These are phyloP conservation scores for Begonia masoniana DNA, from an alignment of 306 rosid genomes.

Conservation along the genomic window DNA sequence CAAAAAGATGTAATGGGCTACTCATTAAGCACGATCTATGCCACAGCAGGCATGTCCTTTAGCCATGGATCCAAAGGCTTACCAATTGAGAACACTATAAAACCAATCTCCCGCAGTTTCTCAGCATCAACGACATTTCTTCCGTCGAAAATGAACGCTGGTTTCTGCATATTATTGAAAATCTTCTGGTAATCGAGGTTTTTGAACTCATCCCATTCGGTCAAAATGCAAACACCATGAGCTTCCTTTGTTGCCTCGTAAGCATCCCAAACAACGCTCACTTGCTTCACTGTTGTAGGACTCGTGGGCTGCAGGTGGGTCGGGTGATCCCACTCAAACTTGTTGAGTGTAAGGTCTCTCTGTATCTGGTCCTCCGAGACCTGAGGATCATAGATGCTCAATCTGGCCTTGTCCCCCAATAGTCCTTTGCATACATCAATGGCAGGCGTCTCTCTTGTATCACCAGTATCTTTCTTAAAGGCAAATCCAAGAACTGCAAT, in stretches of 20 bases:
- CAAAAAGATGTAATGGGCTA: too few relatives aligned
- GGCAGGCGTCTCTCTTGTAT: slow-evolving; percentile 87
- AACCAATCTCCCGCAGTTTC: slow-evolving; percentile 68
- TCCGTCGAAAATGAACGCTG: slow-evolving; percentile 81
- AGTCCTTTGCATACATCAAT: slow-evolving; percentile 91
- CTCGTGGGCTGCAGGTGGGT: slow-evolving; percentile 73
- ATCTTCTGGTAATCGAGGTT: slow-evolving; percentile 65
- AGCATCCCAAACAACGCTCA: slow-evolving; percentile 71
- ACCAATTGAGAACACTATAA: slow-evolving; percentile 81
- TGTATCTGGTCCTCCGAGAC: slow-evolving; percentile 83
- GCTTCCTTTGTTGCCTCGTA: slow-evolving; percentile 81
- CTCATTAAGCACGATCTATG: slow-evolving; percentile 16
- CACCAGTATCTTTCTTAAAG: slow-evolving; percentile 92
- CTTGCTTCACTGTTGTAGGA: slow-evolving; percentile 69
- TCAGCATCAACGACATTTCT: slow-evolving; percentile 44
- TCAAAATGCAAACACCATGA: slow-evolving; percentile 71
- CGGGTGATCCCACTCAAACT: slow-evolving; percentile 95
- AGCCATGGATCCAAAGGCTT: slow-evolving; percentile 90
- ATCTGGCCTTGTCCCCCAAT: slow-evolving; percentile 61
- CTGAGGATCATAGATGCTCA: slow-evolving; percentile 80
- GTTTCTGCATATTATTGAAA: slow-evolving; percentile 74
- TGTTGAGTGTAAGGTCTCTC: slow-evolving; percentile 69
- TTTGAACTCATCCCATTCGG: slow-evolving; percentile 98
- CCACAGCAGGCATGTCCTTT: slow-evolving; percentile 90
- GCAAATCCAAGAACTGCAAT: slow-evolving; percentile 84